These are phyloP conservation scores for Abelmoschus esculentus DNA, from an alignment of 345 rosid genomes.

Conservation along the genomic window DNA sequence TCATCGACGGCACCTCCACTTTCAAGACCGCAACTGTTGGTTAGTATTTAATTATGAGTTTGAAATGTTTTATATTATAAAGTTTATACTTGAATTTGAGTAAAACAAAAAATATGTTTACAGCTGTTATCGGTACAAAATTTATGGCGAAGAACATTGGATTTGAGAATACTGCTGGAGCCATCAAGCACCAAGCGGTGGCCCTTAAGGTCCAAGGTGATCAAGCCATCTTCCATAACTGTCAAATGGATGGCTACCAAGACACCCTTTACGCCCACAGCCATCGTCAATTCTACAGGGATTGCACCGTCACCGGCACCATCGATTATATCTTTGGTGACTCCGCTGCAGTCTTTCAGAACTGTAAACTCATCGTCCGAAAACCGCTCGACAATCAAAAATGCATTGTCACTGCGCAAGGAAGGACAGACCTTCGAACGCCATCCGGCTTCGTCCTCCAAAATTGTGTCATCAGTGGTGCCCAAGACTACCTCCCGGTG, in stretches of 20 bases:
- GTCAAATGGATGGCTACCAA: slow-evolving; percentile 61
- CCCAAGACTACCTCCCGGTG: slow-evolving; percentile 29
- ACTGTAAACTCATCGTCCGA: slow-evolving; percentile 46
- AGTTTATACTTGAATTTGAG: no score
- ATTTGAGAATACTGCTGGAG: slow-evolving; percentile 64
- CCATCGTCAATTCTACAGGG: slow-evolving; percentile 65
- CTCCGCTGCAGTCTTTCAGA: slow-evolving; percentile 38
- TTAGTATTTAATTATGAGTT: no score
- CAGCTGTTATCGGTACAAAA: no score
- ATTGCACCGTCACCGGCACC: slow-evolving; percentile 62
- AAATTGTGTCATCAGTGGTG: slow-evolving; percentile 51
- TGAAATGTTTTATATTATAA: no score
- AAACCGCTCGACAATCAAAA: slow-evolving; percentile 40
- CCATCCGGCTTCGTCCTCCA: slow-evolving; percentile 51
- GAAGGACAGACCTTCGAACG: slow-evolving; percentile 33
- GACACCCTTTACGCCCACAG: slow-evolving; percentile 63
- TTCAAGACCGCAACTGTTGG: no score
- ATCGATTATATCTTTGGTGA: slow-evolving; percentile 65
- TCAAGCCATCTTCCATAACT: slow-evolving; percentile 39
- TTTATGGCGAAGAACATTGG: slow-evolving; percentile 67
- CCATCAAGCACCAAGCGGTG: slow-evolving; percentile 56
- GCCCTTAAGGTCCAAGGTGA: slow-evolving; percentile 37
- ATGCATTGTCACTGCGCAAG: slow-evolving; percentile 65
- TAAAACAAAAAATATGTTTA: no score
- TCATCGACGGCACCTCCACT: no score